Conservation (phyloP, 2,329 filamentous ascomycete species). For the Grosmannia serpens region DNA sequence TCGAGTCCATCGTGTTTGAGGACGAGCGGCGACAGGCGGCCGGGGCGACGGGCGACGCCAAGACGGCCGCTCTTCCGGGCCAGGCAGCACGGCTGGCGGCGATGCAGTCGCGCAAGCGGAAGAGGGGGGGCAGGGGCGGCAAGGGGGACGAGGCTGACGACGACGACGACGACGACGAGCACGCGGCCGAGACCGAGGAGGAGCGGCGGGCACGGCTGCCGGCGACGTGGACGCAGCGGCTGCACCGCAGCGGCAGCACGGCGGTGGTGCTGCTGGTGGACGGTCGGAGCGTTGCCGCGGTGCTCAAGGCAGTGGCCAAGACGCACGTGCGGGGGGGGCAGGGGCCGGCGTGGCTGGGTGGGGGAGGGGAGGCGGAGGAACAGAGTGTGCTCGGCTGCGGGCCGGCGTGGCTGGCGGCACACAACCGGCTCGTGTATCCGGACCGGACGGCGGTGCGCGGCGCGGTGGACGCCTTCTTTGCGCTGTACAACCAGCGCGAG, state of each 20-base stretch:
- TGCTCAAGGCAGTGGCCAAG: constrained; percentile 63
- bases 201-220: constrained; percentile 35
- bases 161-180: constrained; percentile 35
- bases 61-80: constrained; percentile 25
- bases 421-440: constrained; percentile 63
- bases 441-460: constrained; percentile 53
- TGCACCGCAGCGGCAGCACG: constrained; percentile 64
- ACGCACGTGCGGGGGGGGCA: constrained; percentile 40
- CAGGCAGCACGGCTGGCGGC: constrained; percentile 27
- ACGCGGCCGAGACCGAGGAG: constrained; percentile 42
- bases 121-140: constrained; percentile 21
- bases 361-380: not conserved
- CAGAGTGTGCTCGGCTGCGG: constrained; percentile 34
- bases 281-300: constrained; percentile 61
- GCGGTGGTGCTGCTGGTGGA: constrained; percentile 81
- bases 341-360: constrained; percentile 1
- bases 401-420: constrained; percentile 44
- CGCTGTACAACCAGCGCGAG: constrained; percentile 62
- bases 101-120: constrained; percentile 37
- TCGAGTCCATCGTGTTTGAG: constrained; percentile 70
- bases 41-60: constrained; percentile 14
- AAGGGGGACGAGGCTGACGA: not conserved
- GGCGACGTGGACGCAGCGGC: constrained; percentile 56
- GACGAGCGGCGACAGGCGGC: constrained; percentile 32
- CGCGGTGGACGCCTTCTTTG: constrained; percentile 77